Evolutionary conservation across 768 basidiomycete species (phyloP), one percentile per base, ranked within the genome.

Genomic region (Serendipita sp.): DNA sequence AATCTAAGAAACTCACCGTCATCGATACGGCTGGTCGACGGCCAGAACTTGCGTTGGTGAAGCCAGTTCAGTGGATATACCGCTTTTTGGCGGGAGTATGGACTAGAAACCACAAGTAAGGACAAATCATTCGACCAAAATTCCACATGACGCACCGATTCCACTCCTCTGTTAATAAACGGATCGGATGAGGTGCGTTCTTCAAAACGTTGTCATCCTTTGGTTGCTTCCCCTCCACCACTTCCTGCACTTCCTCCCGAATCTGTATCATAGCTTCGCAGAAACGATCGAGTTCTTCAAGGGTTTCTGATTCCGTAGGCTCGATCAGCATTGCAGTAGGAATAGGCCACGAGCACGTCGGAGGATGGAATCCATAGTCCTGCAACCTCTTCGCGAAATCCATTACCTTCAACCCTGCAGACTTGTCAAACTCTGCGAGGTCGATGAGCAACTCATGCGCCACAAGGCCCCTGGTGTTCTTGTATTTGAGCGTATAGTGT

Each of bases 201-300:
- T 85, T 91, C 67, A 99, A 78, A 16, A 95, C 74, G 72, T 99
- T 99, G 76, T 91, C 90, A 68, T 89, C 90, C 72, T 80, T 86
- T 2, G 92, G 89, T 73, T 95, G 92, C 71, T 85, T 86, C 56
- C 95, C 96, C 16, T 80, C 76, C 48, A 88, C 81, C 70, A 99
- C 81, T 56, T 94, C 90, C 64, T 94, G 85, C 0, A 85, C 93
- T 74, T 99, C 96, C 70, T 83, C 78, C 60, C 94, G 88, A 68
- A 99, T 99, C 68, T 88, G 83, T 68, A 99, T 94, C 91, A 98
- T 96, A 23, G 96, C 95, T 69, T 98, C 91, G 75, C 95, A 96
- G 79, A 99, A 98, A 71, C 86, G 82, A 71, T 98, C 91, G 63
- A 98, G 82, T 73, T 97, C 95, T 67, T 93, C 88, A 34, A 96